Conservation (phyloP, 148 eudicot species). For the Fagopyrum homotropicum region DNA sequence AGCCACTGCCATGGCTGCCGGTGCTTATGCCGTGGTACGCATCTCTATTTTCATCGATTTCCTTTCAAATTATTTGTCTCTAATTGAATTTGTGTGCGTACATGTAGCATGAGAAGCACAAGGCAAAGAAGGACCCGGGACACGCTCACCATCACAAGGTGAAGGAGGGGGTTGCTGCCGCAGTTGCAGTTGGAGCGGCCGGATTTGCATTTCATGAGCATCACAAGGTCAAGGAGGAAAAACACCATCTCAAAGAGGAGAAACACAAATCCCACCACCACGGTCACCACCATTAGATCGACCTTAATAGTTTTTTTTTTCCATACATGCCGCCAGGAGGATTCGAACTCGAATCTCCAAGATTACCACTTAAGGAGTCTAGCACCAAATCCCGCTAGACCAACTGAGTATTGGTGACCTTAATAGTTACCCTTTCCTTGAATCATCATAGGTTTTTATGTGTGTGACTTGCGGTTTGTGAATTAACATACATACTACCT, state of each 20-base stretch:
- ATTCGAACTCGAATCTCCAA: too few relatives aligned
- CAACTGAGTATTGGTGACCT: too few relatives aligned
- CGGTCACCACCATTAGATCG: slow-evolving; percentile 10
- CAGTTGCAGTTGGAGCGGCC: slow-evolving; percentile 22
- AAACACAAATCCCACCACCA: slow-evolving; percentile 27
- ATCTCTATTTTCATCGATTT: background rate
- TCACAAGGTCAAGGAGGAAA: slow-evolving; percentile 27
- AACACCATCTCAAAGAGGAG: slow-evolving; percentile 28
- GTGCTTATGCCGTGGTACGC: slow-evolving; percentile 26
- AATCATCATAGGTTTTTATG: too few relatives aligned
- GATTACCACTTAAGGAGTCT: too few relatives aligned
- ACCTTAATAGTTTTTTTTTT: too few relatives aligned
- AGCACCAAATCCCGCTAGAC: too few relatives aligned
- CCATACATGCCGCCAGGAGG: too few relatives aligned
- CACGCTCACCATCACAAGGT: slow-evolving; percentile 31
- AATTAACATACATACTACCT: too few relatives aligned
- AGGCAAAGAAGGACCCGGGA: slow-evolving; percentile 38
- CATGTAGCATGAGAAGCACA: slow-evolving; percentile 36
- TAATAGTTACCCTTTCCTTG: too few relatives aligned
- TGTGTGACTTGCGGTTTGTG: too few relatives aligned
- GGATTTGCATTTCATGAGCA: slow-evolving; percentile 43
- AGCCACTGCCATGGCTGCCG: slow-evolving; percentile 26
- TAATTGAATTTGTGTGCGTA: background rate
- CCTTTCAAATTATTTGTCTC: background rate
- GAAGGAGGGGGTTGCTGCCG: slow-evolving; percentile 28